A percentile compares a stretch with the other conserved stretches of the same genome.
These are phyloP conservation scores for Trametes villosa DNA, from an alignment of 768 basidiomycete species.

Conservation along the genomic window DNA sequence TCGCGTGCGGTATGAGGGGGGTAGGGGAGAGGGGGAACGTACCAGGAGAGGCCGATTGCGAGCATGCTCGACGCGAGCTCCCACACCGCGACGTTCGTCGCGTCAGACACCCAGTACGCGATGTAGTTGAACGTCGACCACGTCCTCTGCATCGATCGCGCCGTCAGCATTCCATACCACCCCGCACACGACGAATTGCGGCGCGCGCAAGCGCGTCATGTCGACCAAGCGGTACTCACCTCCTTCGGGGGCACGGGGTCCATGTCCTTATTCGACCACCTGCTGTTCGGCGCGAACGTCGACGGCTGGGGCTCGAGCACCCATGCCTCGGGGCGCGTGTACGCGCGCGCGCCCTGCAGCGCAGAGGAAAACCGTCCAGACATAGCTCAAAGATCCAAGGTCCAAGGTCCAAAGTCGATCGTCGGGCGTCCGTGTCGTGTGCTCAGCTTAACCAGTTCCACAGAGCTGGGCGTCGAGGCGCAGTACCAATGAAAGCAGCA, in stretches of 20 bases:
- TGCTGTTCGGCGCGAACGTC: constrained; percentile 58
- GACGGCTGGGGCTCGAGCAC: constrained; percentile 54
- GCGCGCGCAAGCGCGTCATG: too few relatives aligned
- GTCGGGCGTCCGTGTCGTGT: neutral
- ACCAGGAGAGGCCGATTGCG: constrained; percentile 76
- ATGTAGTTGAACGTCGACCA: constrained; percentile 74
- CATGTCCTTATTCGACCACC: constrained; percentile 79
- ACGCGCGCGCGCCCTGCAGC: constrained; percentile 28
- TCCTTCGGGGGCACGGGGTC: constrained; percentile 65
- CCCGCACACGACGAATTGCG: too few relatives aligned
- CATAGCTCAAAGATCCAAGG: too few relatives aligned
- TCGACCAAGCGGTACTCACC: constrained; percentile 12
- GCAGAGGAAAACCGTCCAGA: neutral
- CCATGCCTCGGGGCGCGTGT: constrained; percentile 48
- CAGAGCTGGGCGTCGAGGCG: too few relatives aligned
- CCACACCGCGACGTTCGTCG: constrained; percentile 42
- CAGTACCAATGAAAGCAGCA: neutral
- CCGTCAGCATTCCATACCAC: neutral
- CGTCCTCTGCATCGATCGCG: constrained; percentile 45
- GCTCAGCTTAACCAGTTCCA: too few relatives aligned
- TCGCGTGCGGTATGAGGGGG: neutral
- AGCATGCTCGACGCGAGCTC: constrained; percentile 76
- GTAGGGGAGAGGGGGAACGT: constrained; percentile 14
- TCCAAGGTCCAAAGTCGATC: too few relatives aligned
- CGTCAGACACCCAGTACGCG: constrained; percentile 55